Conservation (phyloP, 192 early-diverging fungal species). For the Umbelopsis sp. region DNA sequence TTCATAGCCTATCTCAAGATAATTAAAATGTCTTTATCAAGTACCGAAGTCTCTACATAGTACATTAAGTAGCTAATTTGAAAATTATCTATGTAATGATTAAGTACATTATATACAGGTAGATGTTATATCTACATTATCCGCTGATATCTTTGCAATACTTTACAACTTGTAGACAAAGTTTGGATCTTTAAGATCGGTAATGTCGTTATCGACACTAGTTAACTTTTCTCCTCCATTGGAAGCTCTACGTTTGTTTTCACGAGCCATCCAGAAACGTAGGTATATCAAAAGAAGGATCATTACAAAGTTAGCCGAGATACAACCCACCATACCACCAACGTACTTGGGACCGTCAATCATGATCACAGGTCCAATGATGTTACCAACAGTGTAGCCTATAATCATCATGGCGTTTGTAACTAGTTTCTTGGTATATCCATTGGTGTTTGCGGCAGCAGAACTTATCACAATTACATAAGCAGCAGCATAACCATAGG, state of each 20-base stretch:
- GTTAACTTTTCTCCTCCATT: background rate
- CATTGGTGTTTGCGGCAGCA: constrained; percentile 23
- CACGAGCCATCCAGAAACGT: constrained; percentile 16
- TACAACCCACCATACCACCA: constrained; percentile 22
- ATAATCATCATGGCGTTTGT: constrained; percentile 1
- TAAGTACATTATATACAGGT: too few relatives aligned
- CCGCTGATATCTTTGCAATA: background rate
- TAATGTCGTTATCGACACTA: constrained; percentile 1
- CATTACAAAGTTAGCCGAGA: constrained; percentile 14
- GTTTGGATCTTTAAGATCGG: background rate
- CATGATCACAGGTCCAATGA: constrained; percentile 32
- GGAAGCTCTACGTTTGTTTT: background rate
- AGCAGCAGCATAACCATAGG: constrained; percentile 19
- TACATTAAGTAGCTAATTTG: too few relatives aligned
- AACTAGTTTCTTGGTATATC: constrained; percentile 32
- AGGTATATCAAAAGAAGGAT: constrained; percentile 13
- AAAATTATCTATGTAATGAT: too few relatives aligned
- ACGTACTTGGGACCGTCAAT: constrained; percentile 18
- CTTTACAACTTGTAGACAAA: background rate
- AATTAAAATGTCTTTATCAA: too few relatives aligned
- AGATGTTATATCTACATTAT: too few relatives aligned
- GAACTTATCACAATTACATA: constrained; percentile 17
- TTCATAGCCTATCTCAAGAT: too few relatives aligned
- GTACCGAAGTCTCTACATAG: too few relatives aligned
- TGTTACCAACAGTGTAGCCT: constrained; percentile 30